These are phyloP conservation scores for Puccinia sorghi DNA, from an alignment of 1,284 basidiomycete genomes.

Conservation along the genomic window DNA sequence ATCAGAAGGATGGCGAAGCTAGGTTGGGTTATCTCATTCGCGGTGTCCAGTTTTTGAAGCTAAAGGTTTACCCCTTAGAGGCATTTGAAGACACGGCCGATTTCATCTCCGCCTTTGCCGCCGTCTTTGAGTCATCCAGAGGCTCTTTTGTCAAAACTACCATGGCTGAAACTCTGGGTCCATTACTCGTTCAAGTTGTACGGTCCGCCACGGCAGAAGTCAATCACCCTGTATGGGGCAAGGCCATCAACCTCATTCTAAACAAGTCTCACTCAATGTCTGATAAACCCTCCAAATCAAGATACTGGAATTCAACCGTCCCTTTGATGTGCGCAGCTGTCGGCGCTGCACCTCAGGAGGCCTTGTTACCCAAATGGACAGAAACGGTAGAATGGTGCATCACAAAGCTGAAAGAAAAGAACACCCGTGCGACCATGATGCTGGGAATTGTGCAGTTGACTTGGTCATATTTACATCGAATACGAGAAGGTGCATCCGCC, in stretches of 20 bases:
- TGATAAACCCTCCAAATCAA: slow-evolving; percentile 67
- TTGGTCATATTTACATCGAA: slow-evolving; percentile 93
- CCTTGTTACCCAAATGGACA: slow-evolving; percentile 80
- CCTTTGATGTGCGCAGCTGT: slow-evolving; percentile 79
- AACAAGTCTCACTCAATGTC: slow-evolving; percentile 84
- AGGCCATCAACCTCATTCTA: slow-evolving; percentile 81
- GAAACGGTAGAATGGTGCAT: slow-evolving; percentile 29
- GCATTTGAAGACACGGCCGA: slow-evolving; percentile 91
- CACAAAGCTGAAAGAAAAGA: slow-evolving; percentile 66
- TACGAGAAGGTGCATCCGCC: slow-evolving; percentile 78
- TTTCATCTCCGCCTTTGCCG: slow-evolving; percentile 79
- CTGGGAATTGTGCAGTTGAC: slow-evolving; percentile 80
- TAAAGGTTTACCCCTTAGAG: slow-evolving; percentile 85
- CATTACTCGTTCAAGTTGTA: slow-evolving; percentile 60
- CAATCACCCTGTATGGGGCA: slow-evolving; percentile 91
- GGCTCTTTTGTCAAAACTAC: slow-evolving; percentile 79
- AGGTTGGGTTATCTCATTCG: slow-evolving; percentile 39
- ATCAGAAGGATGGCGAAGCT: slow-evolving; percentile 45
- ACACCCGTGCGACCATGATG: slow-evolving; percentile 71
- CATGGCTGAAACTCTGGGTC: slow-evolving; percentile 79
- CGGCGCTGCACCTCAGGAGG: slow-evolving; percentile 81
- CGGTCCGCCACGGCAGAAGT: slow-evolving; percentile 93
- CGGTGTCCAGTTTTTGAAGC: slow-evolving; percentile 47
- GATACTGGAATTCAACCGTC: slow-evolving; percentile 87
- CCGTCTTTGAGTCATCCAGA: slow-evolving; percentile 79